Evolutionary conservation across 495 filamentous ascomycete genomes (phyloP), one percentile per base, ranked within the genome.

Genomic region (Tuber borchii): DNA sequence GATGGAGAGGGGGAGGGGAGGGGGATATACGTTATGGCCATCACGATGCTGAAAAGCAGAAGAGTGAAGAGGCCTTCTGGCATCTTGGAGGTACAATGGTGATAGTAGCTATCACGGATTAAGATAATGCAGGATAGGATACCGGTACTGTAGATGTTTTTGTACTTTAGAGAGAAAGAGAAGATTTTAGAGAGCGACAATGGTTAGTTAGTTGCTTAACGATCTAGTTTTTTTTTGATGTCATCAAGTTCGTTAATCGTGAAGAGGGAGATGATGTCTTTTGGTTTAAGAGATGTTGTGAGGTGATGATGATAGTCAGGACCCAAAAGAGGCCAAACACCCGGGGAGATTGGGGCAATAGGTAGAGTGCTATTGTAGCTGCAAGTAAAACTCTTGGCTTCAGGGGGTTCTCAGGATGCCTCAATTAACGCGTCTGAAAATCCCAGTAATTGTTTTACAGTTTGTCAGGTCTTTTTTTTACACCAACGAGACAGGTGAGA

Each of bases 21-120:
- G 44, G 56, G 43, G 56, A 87, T 90, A 85, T 89, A 97, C 95
- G 95, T 94, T 82, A 93, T 86, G 79, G 93, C 94, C 95, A 99
- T 99, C 80, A 97, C 90, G 82, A 92, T 88, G 88, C 91, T 91
- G 87, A 97, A 86, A 51, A 88, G 88, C 85, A 97, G 89, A 86
- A 98, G 86, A 82, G 94, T 91, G 79, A 97, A 90, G 72, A 97
- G 87, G 83, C 94, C 94, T 84, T 93, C 92, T 37, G 71, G 40
- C 78, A 83, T 83, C 40, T 42, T 73, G 69, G 42, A 31, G 45
- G 34, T 1, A n/a, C 22, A 31, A 9, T 71, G 26, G 56, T 19
- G 56, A 65, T 65, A 17, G 14, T 17, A 65, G 56, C 1, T 65
- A 31, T 19, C 26, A 65, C 56, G 26, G 26, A 65, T 65, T 34